phyloP scores from a whole-genome alignment of 805 yeast species.

The Lipomyces starkeyi region DNA sequence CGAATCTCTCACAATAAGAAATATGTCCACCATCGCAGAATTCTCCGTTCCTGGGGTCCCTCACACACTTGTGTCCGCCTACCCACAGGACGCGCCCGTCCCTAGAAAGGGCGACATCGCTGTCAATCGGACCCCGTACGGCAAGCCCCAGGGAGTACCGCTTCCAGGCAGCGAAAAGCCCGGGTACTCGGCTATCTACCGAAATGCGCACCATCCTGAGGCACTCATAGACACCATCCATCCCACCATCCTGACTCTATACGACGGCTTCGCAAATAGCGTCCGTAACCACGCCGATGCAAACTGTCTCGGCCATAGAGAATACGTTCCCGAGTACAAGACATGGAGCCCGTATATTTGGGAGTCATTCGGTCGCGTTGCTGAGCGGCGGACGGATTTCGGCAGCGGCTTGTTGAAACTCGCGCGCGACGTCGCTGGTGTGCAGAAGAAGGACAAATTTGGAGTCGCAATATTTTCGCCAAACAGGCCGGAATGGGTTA shows the following conservation, averaged over 20 bases:
- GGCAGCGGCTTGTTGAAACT: constrained; percentile 62
- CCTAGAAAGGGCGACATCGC: constrained; percentile 21
- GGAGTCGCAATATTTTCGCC: constrained; percentile 62
- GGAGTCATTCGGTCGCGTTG: constrained; percentile 53
- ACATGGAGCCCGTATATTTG: constrained; percentile 54
- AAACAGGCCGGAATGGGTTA: constrained; percentile 70
- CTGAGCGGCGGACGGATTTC: constrained; percentile 52
- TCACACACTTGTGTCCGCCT: constrained; percentile 19
- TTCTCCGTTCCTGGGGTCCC: constrained; percentile 13
- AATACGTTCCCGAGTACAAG: constrained; percentile 46
- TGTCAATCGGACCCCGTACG: constrained; percentile 13
- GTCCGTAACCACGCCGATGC: constrained; percentile 25
- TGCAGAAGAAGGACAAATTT: constrained; percentile 50
- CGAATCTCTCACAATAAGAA: not conserved
- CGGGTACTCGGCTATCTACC: constrained; percentile 60
- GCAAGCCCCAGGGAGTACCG: constrained; percentile 47
- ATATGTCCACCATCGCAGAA: constrained; percentile 9
- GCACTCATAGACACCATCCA: constrained; percentile 40
- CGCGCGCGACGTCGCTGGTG: constrained; percentile 42
- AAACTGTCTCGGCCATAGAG: constrained; percentile 51
- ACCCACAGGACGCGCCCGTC: constrained; percentile 27
- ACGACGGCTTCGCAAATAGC: constrained; percentile 32
- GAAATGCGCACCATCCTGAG: constrained; percentile 51
- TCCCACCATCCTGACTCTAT: constrained; percentile 31
- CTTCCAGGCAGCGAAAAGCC: constrained; percentile 51